phyloP scores from a whole-genome alignment of 2,329 filamentous ascomycete species.

The Didymella arachidicola region DNA sequence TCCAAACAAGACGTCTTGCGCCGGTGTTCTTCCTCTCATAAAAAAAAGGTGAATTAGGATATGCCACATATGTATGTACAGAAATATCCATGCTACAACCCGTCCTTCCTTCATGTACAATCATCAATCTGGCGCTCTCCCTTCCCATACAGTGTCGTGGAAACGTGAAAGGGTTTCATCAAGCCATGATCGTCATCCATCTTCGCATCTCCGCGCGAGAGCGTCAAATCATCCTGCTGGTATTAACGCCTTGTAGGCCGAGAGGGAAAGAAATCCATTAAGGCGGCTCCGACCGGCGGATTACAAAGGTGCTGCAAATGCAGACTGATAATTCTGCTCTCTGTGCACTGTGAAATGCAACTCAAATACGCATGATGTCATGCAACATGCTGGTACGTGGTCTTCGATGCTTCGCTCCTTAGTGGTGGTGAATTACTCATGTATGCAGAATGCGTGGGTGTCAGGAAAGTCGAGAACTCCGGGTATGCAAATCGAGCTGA shows the following conservation, averaged over 20 bases:
- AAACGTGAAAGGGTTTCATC: conserved; percentile 13
- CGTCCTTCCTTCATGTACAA: conserved; percentile 11
- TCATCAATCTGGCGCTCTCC: conserved; percentile 4
- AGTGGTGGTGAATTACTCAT: conserved; percentile 3
- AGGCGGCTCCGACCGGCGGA: conserved; percentile 16
- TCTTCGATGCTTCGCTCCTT: conserved; percentile 3
- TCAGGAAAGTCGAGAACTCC: conserved; percentile 7
- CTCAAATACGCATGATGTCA: conserved; percentile 2
- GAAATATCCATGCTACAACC: conserved; percentile 5
- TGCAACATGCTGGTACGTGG: conserved; percentile 3
- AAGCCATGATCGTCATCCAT: conserved; percentile 18
- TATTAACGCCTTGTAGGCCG: conserved; percentile 8
- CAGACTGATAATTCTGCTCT: not conserved
- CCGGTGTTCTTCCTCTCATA: not conserved
- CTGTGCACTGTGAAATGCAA: not conserved
- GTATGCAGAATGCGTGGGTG: conserved; percentile 7
- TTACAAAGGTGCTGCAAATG: not conserved
- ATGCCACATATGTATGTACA: conserved; percentile 16
- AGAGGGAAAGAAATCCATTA: not conserved
- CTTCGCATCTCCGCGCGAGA: not conserved
- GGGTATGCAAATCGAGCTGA: conserved; percentile 6
- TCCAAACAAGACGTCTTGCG: not conserved
- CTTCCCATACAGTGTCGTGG: conserved; percentile 1
- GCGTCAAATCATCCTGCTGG: conserved; percentile 5
- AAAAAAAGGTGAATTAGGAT: conserved; percentile 5